Percentiles rank a stretch among this genome's conserved stretches.
These are phyloP conservation scores for Carex arenaria DNA, from an alignment of 202 grass and related monocot genomes.

Conservation along the genomic window DNA sequence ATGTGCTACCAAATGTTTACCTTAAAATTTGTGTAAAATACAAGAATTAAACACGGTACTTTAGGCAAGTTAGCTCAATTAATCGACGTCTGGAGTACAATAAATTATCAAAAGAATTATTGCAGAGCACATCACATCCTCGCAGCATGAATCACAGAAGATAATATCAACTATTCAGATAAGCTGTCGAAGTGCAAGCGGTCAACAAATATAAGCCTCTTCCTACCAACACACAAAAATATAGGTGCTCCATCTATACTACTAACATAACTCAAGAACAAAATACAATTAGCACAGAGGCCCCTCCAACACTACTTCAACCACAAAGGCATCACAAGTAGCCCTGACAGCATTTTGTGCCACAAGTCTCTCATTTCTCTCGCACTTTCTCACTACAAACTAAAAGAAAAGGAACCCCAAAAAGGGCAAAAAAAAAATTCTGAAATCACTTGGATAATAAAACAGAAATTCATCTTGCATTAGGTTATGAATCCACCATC, in stretches of 20 bases:
- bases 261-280: conserved; percentile 25
- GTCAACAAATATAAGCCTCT: conserved; percentile 17
- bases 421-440: conserved; percentile 35
- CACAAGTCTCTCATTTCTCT: conserved; percentile 35
- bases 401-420: conserved; percentile 42
- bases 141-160: background rate
- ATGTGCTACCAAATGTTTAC: background rate
- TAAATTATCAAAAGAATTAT: background rate
- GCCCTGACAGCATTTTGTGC: conserved; percentile 36
- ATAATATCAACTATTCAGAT: conserved; percentile 5
- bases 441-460: conserved; percentile 49
- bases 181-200: background rate
- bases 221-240: conserved; percentile 24
- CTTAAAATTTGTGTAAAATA: background rate
- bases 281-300: conserved; percentile 52
- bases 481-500: conserved; percentile 87
- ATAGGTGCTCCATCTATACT: conserved; percentile 26
- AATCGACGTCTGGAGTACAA: background rate
- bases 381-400: conserved; percentile 44
- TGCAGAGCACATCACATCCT: background rate
- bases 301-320: conserved; percentile 42
- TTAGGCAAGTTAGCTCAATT: background rate
- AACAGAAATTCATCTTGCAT: conserved; percentile 26
- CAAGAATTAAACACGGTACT: background rate
- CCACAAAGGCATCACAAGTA: conserved; percentile 36